Evolutionary conservation across 345 rosid genomes (phyloP).

Genomic region (Camelina laxa): DNA sequence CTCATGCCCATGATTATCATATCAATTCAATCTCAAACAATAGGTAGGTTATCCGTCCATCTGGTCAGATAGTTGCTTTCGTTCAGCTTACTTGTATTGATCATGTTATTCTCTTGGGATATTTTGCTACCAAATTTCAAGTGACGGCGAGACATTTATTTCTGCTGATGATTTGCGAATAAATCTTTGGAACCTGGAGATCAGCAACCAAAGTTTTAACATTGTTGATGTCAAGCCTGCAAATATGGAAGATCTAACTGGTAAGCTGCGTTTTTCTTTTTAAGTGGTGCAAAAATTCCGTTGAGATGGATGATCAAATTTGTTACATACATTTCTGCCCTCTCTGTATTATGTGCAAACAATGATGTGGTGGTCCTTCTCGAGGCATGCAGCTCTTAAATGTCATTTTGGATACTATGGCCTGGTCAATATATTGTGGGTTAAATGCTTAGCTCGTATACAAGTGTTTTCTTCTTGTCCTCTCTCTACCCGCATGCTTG

Average conservation of each 20-base stretch:
- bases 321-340: neutral
- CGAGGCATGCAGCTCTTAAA: neutral
- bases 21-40: slow-evolving; percentile 85
- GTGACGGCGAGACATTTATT: slow-evolving; percentile 77
- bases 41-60: slow-evolving; percentile 52
- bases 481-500: slow-evolving; percentile 8
- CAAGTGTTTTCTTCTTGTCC: neutral
- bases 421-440: slow-evolving; percentile 10
- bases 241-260: slow-evolving; percentile 78
- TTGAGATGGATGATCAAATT: slow-evolving; percentile 3
- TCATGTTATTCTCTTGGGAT: slow-evolving; percentile 25
- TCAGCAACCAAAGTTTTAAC: slow-evolving; percentile 71
- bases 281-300: slow-evolving; percentile 5
- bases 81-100: slow-evolving; percentile 35
- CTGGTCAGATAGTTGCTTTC: slow-evolving; percentile 14
- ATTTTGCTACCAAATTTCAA: slow-evolving; percentile 38
- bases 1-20: slow-evolving; percentile 93
- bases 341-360: neutral
- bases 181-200: slow-evolving; percentile 79
- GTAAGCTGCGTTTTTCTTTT: slow-evolving; percentile 41
- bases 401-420: slow-evolving; percentile 16
- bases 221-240: slow-evolving; percentile 72
- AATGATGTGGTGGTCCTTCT: neutral
- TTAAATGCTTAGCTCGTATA: neutral
- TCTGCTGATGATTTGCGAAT: slow-evolving; percentile 74